phyloP scores from a whole-genome alignment of 208 protist species.

The Zelonia costaricensis region DNA sequence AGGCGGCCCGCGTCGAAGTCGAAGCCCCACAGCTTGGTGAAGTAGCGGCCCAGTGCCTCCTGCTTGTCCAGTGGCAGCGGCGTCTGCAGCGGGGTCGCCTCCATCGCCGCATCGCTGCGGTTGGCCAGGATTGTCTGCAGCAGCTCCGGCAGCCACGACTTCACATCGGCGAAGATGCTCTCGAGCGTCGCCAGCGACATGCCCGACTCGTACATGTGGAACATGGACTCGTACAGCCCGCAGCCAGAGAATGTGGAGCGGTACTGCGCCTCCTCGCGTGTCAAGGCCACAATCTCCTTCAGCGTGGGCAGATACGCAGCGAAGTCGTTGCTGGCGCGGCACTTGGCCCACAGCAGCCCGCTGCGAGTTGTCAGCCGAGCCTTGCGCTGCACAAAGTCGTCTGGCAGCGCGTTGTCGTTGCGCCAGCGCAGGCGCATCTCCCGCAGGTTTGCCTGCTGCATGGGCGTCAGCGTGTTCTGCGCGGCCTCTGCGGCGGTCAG shows the following conservation, averaged over 20 bases:
- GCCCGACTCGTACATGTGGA: conserved; percentile 82
- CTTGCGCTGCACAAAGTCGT: conserved; percentile 52
- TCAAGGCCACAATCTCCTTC: conserved; percentile 70
- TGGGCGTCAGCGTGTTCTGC: conserved; percentile 26
- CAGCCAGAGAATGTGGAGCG: conserved; percentile 38
- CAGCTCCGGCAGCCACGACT: conserved; percentile 76
- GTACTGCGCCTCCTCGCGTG: conserved; percentile 60
- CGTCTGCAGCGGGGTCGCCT: conserved; percentile 25
- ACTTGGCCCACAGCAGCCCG: conserved; percentile 48
- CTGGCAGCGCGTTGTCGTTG: conserved; percentile 38
- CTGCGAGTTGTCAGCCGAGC: conserved; percentile 33
- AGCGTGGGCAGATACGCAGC: conserved; percentile 52
- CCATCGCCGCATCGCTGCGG: conserved; percentile 30
- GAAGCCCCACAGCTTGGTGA: conserved; percentile 74
- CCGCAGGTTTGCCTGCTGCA: conserved; percentile 69
- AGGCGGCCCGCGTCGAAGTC: conserved; percentile 83
- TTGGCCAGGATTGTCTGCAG: conserved; percentile 57
- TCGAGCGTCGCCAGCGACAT: conserved; percentile 60
- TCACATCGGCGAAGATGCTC: conserved; percentile 66
- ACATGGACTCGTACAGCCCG: conserved; percentile 69
- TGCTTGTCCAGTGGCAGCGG: conserved; percentile 62
- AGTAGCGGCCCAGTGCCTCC: conserved; percentile 42
- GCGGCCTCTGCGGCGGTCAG: conserved; percentile 39
- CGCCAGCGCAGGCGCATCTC: conserved; percentile 51
- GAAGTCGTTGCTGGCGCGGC: conserved; percentile 73